Conservation (phyloP, 2,329 filamentous ascomycete species). For the Xylariomycetidae sp. region DNA sequence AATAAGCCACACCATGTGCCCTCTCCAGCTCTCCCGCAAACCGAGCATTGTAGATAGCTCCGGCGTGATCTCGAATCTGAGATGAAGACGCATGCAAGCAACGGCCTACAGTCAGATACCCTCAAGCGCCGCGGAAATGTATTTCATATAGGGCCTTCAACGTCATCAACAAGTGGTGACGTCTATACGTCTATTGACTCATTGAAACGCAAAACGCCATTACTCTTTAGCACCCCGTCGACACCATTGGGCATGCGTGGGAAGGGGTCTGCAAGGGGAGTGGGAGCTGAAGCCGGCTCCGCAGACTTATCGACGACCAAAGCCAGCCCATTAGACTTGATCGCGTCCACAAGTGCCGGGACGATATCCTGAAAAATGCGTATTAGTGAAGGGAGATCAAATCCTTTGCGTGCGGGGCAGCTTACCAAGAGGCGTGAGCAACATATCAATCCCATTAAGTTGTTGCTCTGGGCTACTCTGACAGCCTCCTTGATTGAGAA, state of each 20-base stretch:
- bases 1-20: too few species aligned
- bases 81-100: too few species aligned
- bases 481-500: conserved; percentile 94
- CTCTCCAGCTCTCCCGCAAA: too few species aligned
- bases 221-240: conserved; percentile 79
- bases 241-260: conserved; percentile 70
- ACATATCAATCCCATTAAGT: conserved; percentile 96
- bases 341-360: conserved; percentile 83
- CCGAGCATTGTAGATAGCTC: too few species aligned
- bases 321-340: conserved; percentile 90
- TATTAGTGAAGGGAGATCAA: conserved; percentile 13
- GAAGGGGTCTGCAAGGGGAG: conserved; percentile 44
- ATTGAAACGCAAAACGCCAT: conserved; percentile 88
- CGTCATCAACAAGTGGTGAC: conserved; percentile 6
- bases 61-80: too few species aligned
- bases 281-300: conserved; percentile 38
- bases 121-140: too few species aligned
- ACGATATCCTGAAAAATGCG: conserved; percentile 68
- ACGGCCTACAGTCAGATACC: too few species aligned
- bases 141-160: conserved; percentile 1
- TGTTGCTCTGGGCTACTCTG: conserved; percentile 88
- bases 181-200: conserved; percentile 74
- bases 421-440: conserved; percentile 79
- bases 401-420: conserved; percentile 13
- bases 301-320: conserved; percentile 83